Conservation (phyloP, 306 rosid genomes). For the Fragaria nilgerrensis region DNA sequence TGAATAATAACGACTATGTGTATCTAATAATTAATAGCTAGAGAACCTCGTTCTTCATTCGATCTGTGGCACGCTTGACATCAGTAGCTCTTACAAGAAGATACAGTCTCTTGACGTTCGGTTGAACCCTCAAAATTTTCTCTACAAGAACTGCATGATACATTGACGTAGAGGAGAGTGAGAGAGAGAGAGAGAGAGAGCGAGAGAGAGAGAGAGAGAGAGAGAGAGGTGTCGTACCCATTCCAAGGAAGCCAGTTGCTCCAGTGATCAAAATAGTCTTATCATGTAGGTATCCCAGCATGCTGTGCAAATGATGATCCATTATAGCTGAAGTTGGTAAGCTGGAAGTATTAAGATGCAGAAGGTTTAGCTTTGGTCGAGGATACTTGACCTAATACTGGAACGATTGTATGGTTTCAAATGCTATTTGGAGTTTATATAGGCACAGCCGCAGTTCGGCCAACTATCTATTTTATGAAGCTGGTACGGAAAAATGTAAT, state of each 20-base stretch:
- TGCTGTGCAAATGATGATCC: neutral
- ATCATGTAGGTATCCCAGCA: neutral
- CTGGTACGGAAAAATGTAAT: too few relatives aligned
- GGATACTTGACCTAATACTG: too few relatives aligned
- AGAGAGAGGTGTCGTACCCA: neutral
- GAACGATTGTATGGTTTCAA: too few relatives aligned
- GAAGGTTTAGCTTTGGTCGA: too few relatives aligned
- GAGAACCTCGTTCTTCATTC: constrained; percentile 23
- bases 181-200: too few relatives aligned
- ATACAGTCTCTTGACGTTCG: neutral
- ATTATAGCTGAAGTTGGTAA: neutral
- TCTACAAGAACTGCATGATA: constrained; percentile 18
- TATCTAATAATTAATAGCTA: neutral
- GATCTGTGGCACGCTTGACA: neutral
- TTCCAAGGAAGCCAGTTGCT: neutral
- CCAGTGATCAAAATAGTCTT: neutral
- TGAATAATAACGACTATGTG: neutral
- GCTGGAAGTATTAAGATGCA: too few relatives aligned
- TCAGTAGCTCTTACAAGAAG: constrained; percentile 29
- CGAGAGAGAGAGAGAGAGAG: neutral
- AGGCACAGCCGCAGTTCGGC: too few relatives aligned
- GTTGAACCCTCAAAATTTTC: constrained; percentile 14
- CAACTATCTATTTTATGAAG: too few relatives aligned
- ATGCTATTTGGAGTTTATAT: too few relatives aligned
- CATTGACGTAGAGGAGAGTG: neutral